These are phyloP conservation scores for Syzygium jambos DNA, from an alignment of 345 rosid species.

Conservation along the genomic window DNA sequence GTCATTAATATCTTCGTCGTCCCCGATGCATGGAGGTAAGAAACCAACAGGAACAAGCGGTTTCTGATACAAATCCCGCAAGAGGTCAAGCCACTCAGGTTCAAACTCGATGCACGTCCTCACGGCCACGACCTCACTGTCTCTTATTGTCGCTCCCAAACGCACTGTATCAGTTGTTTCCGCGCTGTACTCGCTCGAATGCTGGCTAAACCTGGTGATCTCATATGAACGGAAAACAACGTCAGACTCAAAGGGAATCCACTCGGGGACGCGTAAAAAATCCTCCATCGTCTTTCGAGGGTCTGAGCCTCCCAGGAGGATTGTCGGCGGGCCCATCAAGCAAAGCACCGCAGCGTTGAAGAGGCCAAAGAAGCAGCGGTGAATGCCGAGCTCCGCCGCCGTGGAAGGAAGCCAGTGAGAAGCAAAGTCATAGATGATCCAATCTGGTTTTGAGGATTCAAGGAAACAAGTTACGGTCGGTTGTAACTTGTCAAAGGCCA, in stretches of 20 bases:
- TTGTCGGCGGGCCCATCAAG: not conserved
- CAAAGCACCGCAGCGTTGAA: not conserved
- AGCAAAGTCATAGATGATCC: conserved; percentile 25
- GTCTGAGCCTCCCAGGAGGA: not conserved
- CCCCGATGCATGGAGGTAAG: conserved; percentile 17
- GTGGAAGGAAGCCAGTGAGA: conserved; percentile 20
- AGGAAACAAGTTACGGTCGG: conserved; percentile 4
- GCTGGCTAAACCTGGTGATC: conserved; percentile 5
- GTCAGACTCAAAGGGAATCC: conserved; percentile 31
- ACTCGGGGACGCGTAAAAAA: conserved; percentile 16
- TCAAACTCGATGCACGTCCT: conserved; percentile 49
- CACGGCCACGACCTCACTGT: conserved; percentile 25
- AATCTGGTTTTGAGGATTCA: conserved; percentile 5
- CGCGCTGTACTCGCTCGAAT: conserved; percentile 6
- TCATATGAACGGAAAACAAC: conserved; percentile 21
- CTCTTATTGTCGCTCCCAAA: conserved; percentile 3
- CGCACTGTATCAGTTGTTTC: conserved; percentile 18
- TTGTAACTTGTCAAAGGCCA: not conserved
- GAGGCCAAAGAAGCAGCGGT: conserved; percentile 8
- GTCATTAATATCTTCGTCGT: conserved; percentile 4
- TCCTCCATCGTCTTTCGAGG: conserved; percentile 10
- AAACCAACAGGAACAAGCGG: conserved; percentile 42
- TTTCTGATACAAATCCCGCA: conserved; percentile 16
- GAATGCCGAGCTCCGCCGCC: conserved; percentile 8
- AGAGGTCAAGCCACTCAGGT: conserved; percentile 29